Conservation (phyloP, 148 eudicot species). For the Diospyros kaki region DNA sequence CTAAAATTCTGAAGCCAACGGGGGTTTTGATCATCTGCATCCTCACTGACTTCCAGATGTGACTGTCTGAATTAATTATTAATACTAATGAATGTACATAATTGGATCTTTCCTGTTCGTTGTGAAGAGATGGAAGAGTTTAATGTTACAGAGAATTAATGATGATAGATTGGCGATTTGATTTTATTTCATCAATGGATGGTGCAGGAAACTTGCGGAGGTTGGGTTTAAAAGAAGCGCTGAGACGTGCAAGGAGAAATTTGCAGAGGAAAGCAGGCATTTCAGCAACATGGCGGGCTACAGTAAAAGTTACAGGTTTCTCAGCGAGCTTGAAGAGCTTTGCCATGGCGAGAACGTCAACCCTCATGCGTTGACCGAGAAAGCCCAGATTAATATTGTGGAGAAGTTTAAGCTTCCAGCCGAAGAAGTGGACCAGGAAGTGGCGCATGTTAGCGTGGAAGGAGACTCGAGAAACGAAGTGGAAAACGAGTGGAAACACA, state of each 20-base stretch:
- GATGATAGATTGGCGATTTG: background rate
- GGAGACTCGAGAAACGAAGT: constrained; percentile 15
- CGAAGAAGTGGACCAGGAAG: constrained; percentile 17
- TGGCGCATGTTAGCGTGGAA: constrained; percentile 8
- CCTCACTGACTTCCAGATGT: constrained; percentile 4
- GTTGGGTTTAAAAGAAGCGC: constrained; percentile 72
- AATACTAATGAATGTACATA: too few species aligned
- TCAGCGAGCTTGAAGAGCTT: constrained; percentile 67
- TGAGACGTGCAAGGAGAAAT: constrained; percentile 74
- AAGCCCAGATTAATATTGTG: background rate
- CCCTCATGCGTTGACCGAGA: constrained; percentile 14
- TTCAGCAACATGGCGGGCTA: constrained; percentile 31
- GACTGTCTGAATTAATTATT: background rate
- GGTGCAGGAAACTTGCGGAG: constrained; percentile 76
- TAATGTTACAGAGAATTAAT: too few species aligned
- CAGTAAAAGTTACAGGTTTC: constrained; percentile 51
- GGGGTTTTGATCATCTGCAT: background rate
- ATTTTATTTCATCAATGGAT: background rate
- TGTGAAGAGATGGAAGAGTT: too few species aligned
- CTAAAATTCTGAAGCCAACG: background rate
- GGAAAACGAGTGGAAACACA: constrained; percentile 11
- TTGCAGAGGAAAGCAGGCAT: constrained; percentile 68
- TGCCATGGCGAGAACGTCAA: constrained; percentile 26
- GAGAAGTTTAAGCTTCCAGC: background rate
- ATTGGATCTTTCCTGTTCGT: too few species aligned